These are phyloP conservation scores for Crithidia thermophila DNA, from an alignment of 208 protist species.

Conservation along the genomic window DNA sequence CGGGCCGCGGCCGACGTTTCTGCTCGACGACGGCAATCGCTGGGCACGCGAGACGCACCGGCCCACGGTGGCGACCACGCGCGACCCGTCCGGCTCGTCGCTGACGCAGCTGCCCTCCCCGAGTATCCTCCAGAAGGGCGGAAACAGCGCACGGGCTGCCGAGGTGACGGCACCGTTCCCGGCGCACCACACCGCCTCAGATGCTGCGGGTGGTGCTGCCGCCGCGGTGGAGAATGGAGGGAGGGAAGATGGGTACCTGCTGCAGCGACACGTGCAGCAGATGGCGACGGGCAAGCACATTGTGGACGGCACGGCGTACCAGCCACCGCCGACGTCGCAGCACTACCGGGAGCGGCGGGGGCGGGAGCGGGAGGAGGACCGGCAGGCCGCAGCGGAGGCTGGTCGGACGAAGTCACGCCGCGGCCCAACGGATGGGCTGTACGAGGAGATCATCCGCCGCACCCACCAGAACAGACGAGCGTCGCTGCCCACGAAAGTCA, in stretches of 20 bases:
- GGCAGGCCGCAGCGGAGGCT: background rate
- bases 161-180: constrained; percentile 24
- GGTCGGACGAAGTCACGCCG: background rate
- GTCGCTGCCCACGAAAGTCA: constrained; percentile 10
- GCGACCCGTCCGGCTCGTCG: constrained; percentile 33
- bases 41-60: constrained; percentile 51
- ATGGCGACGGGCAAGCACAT: constrained; percentile 34
- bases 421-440: constrained; percentile 16
- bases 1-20: constrained; percentile 27
- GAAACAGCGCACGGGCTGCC: background rate
- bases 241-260: constrained; percentile 27
- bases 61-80: constrained; percentile 37
- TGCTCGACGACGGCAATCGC: constrained; percentile 46
- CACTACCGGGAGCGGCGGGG: background rate
- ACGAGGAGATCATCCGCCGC: constrained; percentile 23
- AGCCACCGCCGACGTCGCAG: constrained; percentile 8
- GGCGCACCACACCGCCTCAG: constrained; percentile 6
- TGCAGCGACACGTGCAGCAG: constrained; percentile 65
- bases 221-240: background rate
- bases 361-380: constrained; percentile 3
- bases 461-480: constrained; percentile 24
- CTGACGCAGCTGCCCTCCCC: constrained; percentile 26
- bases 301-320: constrained; percentile 26
- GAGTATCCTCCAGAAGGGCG: constrained; percentile 10
- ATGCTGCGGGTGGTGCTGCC: background rate